Base-by-base conservation (phyloP, 805 yeast species). In the Wickerhamiella siamensis region DNA sequence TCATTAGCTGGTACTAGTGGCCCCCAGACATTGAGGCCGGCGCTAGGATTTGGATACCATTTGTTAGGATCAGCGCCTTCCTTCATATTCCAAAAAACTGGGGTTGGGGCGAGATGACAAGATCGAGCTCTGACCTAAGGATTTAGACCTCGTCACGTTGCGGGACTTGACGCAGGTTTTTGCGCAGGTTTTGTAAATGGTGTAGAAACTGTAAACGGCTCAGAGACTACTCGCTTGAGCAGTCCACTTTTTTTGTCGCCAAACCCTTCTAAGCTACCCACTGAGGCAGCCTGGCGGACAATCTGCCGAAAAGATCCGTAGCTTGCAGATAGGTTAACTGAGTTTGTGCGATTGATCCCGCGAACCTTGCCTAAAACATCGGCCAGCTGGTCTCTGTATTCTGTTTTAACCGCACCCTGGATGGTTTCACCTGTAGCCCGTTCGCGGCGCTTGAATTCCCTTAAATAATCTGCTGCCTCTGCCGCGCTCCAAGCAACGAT, bases 1-100 rank as follows among this genome's bases (percentile, higher is more conserved):
- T 79, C 87, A 6, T 79, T 69, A 1, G 86, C 81, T 2, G 88
- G 88, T 1, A 75, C 78, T 18, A 79, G 55, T 0, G 84, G 84
- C 1, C 86, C 82, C 77, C 83, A 75, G 27, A 75, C 50, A 47
- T 63, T 61, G 40, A 78, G 62, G 0, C 83, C 83, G 18, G 75
- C 54, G 40, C 74, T 71, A 2, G 86, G 86, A 40, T 58, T 58
- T n/a, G 43, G 43, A 41, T 51, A 46, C 46, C 50, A 35, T 24
- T 36, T 36, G 29, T 36, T 15, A 2, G 38, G 38, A 21, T 36
- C 38, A 4, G 20, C 38, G 3, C 17, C 24, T 17, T 34, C 37
- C 15, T 12, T 31, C 16, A 31, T n/a, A n/a, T 12, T 31, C 15
- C 16, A 8, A 31, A 12, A 9, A 31, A n/a, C n/a, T n/a, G n/a